A percentile compares a stretch with the other conserved stretches of the same genome.
Evolutionary conservation across 306 rosid species (phyloP).

Genomic region (Styphnolobium japonicum): DNA sequence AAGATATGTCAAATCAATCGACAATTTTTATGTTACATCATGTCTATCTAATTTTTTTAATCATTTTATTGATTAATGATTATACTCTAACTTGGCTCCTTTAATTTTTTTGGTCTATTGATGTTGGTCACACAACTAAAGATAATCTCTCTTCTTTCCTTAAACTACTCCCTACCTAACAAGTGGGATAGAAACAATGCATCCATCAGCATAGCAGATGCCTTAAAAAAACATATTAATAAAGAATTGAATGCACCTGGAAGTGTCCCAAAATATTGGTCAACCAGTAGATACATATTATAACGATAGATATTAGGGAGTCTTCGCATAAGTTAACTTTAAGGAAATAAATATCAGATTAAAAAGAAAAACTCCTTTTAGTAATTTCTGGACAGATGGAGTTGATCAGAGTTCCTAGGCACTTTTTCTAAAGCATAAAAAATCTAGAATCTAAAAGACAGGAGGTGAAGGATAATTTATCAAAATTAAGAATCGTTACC

Average conservation of each 20-base stretch:
- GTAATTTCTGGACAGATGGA: not conserved
- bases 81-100: not conserved
- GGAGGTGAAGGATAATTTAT: not conserved
- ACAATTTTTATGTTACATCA: not conserved
- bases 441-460: not conserved
- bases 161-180: too few relatives aligned
- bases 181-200: not conserved
- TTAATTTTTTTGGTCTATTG: not conserved
- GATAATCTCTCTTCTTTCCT: not conserved
- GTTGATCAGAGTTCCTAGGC: not conserved
- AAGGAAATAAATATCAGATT: not conserved
- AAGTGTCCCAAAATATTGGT: not conserved
- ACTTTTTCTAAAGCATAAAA: not conserved
- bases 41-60: not conserved
- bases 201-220: not conserved
- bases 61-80: not conserved
- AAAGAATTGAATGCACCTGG: not conserved
- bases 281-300: not conserved
- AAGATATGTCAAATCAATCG: not conserved
- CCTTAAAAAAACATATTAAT: not conserved
- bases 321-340: too few relatives aligned
- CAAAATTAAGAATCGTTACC: not conserved
- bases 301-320: not conserved
- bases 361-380: not conserved
- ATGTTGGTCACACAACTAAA: not conserved